phyloP scores from a whole-genome alignment of 192 early-diverging fungal species.

The Chytriomyces sp. region DNA sequence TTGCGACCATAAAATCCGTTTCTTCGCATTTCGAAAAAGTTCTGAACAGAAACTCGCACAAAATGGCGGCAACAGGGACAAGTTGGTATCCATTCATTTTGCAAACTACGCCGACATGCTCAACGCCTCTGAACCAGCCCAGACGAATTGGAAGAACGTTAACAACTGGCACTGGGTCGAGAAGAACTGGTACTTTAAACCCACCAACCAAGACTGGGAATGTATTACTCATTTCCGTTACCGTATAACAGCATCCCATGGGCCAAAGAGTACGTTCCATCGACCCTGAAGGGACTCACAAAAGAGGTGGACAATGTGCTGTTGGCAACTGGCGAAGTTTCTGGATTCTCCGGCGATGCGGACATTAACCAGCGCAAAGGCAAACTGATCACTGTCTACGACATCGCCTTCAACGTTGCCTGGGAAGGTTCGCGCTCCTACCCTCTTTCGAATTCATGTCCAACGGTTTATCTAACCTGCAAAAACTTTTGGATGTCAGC shows the following conservation, averaged over 20 bases:
- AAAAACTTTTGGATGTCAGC: slow-evolving; percentile 29
- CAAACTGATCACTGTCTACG: slow-evolving; percentile 92
- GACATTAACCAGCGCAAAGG: slow-evolving; percentile 97
- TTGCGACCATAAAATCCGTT: no score
- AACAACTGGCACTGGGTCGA: slow-evolving; percentile 80
- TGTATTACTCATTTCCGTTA: neutral
- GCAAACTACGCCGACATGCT: no score
- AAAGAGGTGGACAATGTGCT: slow-evolving; percentile 62
- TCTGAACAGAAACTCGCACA: no score
- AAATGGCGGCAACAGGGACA: no score
- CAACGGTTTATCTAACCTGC: slow-evolving; percentile 2
- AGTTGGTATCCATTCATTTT: neutral
- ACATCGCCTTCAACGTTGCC: slow-evolving; percentile 75
- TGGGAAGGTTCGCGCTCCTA: slow-evolving; percentile 61
- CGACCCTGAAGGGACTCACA: slow-evolving; percentile 61
- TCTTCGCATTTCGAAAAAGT: no score
- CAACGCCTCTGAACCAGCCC: neutral
- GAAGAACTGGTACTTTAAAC: slow-evolving; percentile 77
- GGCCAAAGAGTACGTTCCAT: slow-evolving; percentile 83
- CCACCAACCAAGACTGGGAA: neutral
- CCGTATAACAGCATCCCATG: slow-evolving; percentile 65
- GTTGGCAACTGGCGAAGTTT: slow-evolving; percentile 65
- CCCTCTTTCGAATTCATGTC: slow-evolving; percentile 15
- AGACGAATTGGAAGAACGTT: slow-evolving; percentile 58
- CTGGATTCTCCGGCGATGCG: slow-evolving; percentile 80